Conservation (phyloP, 2,329 filamentous ascomycete genomes). For the Nakataea oryzae region DNA sequence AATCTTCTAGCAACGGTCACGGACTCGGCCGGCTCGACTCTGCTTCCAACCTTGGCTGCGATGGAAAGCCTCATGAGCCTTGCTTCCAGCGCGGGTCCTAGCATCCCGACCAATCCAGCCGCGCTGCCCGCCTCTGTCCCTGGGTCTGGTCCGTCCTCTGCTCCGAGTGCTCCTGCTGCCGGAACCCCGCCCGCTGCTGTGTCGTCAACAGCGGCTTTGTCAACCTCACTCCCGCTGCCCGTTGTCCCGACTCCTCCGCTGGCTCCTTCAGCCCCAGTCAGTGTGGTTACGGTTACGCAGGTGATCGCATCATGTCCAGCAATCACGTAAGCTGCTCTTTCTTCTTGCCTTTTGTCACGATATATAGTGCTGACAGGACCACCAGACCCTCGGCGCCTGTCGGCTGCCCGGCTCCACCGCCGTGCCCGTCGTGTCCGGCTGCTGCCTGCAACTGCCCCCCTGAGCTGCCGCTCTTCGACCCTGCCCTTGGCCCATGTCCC, state of each 20-base stretch:
- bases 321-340: neutral
- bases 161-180: neutral
- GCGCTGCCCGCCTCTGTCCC: neutral
- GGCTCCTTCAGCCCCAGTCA: neutral
- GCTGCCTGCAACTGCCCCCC: neutral
- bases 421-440: neutral
- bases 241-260: neutral
- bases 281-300: neutral
- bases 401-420: neutral
- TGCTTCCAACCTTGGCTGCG: neutral
- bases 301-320: neutral
- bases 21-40: neutral
- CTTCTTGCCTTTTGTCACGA: neutral
- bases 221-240: neutral
- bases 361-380: neutral
- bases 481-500: conserved; percentile 20
- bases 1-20: conserved; percentile 2
- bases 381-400: neutral
- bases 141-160: no score
- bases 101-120: neutral
- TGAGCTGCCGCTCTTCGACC: conserved; percentile 1
- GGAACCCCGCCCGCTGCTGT: neutral
- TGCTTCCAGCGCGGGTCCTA: neutral
- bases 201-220: neutral
- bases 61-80: neutral